Conservation (phyloP, 768 basidiomycete genomes). For the Leccinum subgranulosum region DNA sequence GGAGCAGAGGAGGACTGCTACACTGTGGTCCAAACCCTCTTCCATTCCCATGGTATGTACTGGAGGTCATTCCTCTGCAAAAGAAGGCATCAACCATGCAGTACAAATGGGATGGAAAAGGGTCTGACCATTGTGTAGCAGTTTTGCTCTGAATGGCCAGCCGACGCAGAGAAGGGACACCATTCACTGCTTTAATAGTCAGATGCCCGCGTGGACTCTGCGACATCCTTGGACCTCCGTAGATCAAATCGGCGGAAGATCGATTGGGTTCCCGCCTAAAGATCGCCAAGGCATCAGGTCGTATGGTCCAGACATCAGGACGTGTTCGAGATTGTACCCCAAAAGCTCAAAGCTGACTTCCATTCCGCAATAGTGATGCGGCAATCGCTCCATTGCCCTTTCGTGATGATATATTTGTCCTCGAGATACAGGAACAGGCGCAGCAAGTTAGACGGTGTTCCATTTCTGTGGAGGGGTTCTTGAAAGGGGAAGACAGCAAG, state of each 20-base stretch:
- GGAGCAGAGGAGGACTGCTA: slow-evolving; percentile 8
- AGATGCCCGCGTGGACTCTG: neutral
- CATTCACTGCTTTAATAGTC: slow-evolving; percentile 8
- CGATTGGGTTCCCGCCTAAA: neutral
- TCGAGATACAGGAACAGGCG: neutral
- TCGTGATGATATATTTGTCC: slow-evolving; percentile 6
- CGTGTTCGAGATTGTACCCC: neutral
- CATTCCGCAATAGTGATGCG: slow-evolving; percentile 3
- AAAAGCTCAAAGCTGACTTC: neutral
- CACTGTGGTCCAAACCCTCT: slow-evolving; percentile 34
- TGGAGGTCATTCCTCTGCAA: slow-evolving; percentile 24
- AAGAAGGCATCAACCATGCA: slow-evolving; percentile 26
- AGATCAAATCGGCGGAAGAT: slow-evolving; percentile 3
- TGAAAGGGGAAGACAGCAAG: neutral
- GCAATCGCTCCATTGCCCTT: neutral
- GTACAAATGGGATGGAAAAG: slow-evolving; percentile 28
- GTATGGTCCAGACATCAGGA: neutral
- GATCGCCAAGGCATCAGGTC: neutral
- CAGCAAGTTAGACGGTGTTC: neutral
- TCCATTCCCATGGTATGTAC: slow-evolving; percentile 52
- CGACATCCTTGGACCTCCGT: neutral
- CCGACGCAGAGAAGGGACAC: neutral
- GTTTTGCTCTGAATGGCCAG: slow-evolving; percentile 11
- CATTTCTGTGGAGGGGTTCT: slow-evolving; percentile 1
- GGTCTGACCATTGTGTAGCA: slow-evolving; percentile 29